phyloP scores from a whole-genome alignment of 495 filamentous ascomycete species.

The Tuber brumale region DNA sequence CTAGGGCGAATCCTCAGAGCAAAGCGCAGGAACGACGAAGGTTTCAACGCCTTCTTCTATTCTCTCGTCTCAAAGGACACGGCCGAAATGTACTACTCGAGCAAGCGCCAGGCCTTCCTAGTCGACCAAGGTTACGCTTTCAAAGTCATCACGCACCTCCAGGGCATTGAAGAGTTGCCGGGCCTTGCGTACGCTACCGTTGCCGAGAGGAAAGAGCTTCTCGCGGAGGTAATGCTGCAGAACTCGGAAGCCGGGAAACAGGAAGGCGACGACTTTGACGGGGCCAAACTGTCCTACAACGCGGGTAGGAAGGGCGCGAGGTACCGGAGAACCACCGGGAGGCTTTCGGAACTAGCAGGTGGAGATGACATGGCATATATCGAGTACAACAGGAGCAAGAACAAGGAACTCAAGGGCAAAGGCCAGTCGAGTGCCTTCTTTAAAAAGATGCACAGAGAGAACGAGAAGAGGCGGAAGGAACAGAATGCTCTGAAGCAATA shows the following conservation, averaged over 20 bases:
- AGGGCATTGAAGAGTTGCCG: slow-evolving; percentile 78
- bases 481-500: slow-evolving; percentile 21
- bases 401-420: slow-evolving; percentile 73
- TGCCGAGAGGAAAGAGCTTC: slow-evolving; percentile 75
- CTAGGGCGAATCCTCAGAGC: slow-evolving; percentile 91
- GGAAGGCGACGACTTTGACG: slow-evolving; percentile 76
- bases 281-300: slow-evolving; percentile 28
- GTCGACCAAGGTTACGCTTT: slow-evolving; percentile 99
- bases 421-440: slow-evolving; percentile 58
- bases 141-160: slow-evolving; percentile 95
- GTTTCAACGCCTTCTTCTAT: slow-evolving; percentile 99
- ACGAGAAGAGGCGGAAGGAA: slow-evolving; percentile 57
- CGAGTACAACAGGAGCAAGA: slow-evolving; percentile 69
- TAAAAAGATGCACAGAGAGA: slow-evolving; percentile 73
- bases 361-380: slow-evolving; percentile 96
- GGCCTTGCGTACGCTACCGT: slow-evolving; percentile 74
- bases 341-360: slow-evolving; percentile 73
- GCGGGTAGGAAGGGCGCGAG: slow-evolving; percentile 56
- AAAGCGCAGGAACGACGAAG: slow-evolving; percentile 94
- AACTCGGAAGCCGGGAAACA: slow-evolving; percentile 73
- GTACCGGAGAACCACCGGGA: slow-evolving; percentile 64
- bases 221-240: slow-evolving; percentile 86
- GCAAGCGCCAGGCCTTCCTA: slow-evolving; percentile 93
- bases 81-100: slow-evolving; percentile 96
- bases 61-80: slow-evolving; percentile 95